Base-by-base conservation (phyloP, 1,284 basidiomycete species). In the Sphaerobolus stellatus region DNA sequence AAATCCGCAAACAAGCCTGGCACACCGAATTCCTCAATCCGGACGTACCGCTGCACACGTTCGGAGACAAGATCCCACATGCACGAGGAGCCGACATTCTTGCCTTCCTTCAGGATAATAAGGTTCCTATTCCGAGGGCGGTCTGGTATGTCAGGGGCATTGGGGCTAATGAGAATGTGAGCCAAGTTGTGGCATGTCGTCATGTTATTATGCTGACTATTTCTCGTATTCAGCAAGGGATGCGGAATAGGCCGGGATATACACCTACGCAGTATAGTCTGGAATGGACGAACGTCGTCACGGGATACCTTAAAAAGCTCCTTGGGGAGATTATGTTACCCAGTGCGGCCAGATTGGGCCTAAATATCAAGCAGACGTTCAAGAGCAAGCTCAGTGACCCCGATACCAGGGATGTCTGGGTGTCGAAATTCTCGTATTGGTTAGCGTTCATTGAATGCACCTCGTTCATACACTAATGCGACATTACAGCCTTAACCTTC, bases 71-170 rank as follows among this genome's bases (percentile, higher is more conserved):
- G 64, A 90, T 99, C 0, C 96, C 96, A 0, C 94, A 98, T 66
- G 91, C 90, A 34, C 94, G 94, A 67, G 94, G 94, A 2, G 86
- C 92, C 60, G 93, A 96, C 62, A 78, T 98, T 24, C 77, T 99
- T 50, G 94, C 98, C 59, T 79, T 95, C 59, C 78, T 99, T 52
- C 89, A 94, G 62, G 76, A 78, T 0, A 83, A 92, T 36, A 82
- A 87, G 46, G 92, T 99, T 29, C 87, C 90, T 1, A 83, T 95
- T 40, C 80, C 87, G 1, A 79, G 97, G 25, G 97, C 97, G 0
- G 80, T 97, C 3, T 99, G 97, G 97, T 94, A 97, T 68, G 81
- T 98, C 28, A 82, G 94, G 13, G 91, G 95, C 1, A 84, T 96
- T 52, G 97, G 96, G n/a, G 92, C 90, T 1, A 94, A 94, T 63